Evolutionary conservation across 2,329 filamentous ascomycete genomes (phyloP), one percentile per base, ranked within the genome.

Genomic region (Mariannaea elegans): DNA sequence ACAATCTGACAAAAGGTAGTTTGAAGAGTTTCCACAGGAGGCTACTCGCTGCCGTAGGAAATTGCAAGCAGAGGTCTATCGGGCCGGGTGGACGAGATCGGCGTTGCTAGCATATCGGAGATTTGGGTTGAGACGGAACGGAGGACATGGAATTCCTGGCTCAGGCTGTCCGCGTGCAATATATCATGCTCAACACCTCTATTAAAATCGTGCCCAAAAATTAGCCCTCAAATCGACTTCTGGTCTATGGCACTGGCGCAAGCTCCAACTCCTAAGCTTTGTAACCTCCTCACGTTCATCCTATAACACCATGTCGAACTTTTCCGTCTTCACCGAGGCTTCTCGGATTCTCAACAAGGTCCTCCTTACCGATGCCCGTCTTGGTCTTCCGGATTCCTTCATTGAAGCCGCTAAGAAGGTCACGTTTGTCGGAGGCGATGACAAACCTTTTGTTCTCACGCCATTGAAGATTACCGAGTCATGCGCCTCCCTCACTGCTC

Each of bases 401-500:
- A 8, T 16, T 2, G 47, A 56, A 29, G 47, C 47, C 3, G 52
- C 60, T 1, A 47, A 61, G 42, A 62, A 52, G 24, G 23, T 62
- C 27, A 56, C 38, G 27, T 61, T 62, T 45, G 39, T 52, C 10
- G 56, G 60, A 10, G 10, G 29, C 2, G 56, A 62, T 13, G 7
- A 51, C 3, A 51, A 49, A n/a, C 60, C 60, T 7, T 62, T 62
- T 32, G 38, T 62, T 10, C 60, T 46, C 3, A 62, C 60, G 23
- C 61, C 61, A 4, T 57, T 41, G 47, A 63, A 61, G 39, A 61
- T 63, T 4, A 63, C 61, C 10, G 61, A 63, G 42, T 63, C 61
- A 2, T 12, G 6, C 2, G 48, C 61, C 14, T 44, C 57, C 3
- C 24, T 63, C 29, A 57, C 52, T 23, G 61, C 47, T 7, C 57